phyloP scores from a whole-genome alignment of 768 basidiomycete genomes.

The Cantharellus anzutake region DNA sequence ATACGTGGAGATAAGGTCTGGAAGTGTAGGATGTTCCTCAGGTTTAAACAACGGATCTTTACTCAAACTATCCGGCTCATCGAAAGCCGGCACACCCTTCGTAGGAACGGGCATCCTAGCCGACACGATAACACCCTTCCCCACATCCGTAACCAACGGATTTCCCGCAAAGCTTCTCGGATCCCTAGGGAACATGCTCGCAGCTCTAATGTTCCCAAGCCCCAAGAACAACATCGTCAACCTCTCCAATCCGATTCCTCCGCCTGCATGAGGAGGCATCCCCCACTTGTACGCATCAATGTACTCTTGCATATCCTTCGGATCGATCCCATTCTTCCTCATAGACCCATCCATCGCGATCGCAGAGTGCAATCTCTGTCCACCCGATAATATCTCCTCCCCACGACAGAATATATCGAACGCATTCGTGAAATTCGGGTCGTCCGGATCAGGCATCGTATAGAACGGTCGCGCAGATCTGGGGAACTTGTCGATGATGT shows the following conservation, averaged over 20 bases:
- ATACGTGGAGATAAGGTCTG: conserved; percentile 39
- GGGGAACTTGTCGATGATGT: conserved; percentile 98
- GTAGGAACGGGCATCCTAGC: neutral
- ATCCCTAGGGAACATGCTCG: conserved; percentile 88
- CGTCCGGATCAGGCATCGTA: conserved; percentile 91
- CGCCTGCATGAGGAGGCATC: conserved; percentile 89
- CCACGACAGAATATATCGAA: conserved; percentile 99
- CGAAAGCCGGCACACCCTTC: neutral
- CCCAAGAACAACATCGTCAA: conserved; percentile 77
- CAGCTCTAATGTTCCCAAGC: conserved; percentile 83
- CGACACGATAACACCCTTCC: neutral
- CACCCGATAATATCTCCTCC: conserved; percentile 96
- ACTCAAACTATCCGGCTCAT: neutral
- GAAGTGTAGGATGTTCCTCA: conserved; percentile 15
- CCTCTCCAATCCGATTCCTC: conserved; percentile 48
- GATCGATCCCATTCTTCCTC: conserved; percentile 72
- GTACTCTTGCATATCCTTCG: conserved; percentile 78
- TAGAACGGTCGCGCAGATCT: conserved; percentile 91
- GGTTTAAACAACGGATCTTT: neutral
- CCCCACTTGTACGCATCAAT: conserved; percentile 87
- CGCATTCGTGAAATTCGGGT: conserved; percentile 75
- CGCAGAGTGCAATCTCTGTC: conserved; percentile 91
- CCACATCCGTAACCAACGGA: neutral
- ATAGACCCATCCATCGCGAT: conserved; percentile 63
- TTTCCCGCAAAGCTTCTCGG: conserved; percentile 41